phyloP scores from a whole-genome alignment of 495 filamentous ascomycete species.

The Penicillium canescens region DNA sequence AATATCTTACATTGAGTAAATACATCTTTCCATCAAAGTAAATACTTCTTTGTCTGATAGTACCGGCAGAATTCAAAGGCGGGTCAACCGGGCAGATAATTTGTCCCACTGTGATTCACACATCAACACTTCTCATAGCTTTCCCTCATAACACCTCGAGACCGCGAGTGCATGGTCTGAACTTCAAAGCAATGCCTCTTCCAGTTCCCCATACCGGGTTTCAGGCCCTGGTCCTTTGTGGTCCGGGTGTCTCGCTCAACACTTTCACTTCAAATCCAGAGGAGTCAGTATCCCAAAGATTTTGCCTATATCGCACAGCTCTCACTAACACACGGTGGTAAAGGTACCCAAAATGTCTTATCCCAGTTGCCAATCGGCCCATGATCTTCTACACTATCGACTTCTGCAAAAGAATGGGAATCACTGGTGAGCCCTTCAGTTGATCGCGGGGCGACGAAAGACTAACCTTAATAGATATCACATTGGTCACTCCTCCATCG shows the following conservation, averaged over 20 bases:
- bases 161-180: not conserved
- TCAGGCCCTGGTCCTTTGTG: slow-evolving; percentile 84
- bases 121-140: too few species aligned
- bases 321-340: too few species aligned
- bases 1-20: too few species aligned
- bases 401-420: slow-evolving; percentile 83
- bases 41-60: too few species aligned
- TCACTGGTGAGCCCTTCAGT: slow-evolving; percentile 59
- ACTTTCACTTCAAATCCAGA: slow-evolving; percentile 90
- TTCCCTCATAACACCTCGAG: too few species aligned
- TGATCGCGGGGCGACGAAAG: not conserved
- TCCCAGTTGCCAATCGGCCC: slow-evolving; percentile 90
- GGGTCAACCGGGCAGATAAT: too few species aligned
- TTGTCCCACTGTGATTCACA: too few species aligned
- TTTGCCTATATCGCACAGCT: slow-evolving; percentile 31
- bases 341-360: slow-evolving; percentile 64
- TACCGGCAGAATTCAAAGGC: too few species aligned
- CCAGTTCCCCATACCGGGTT: slow-evolving; percentile 68
- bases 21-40: too few species aligned
- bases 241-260: slow-evolving; percentile 83
- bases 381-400: slow-evolving; percentile 96
- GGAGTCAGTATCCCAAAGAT: slow-evolving; percentile 70
- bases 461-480: slow-evolving; percentile 61
- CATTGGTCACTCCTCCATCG: slow-evolving; percentile 77
- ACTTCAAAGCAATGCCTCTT: slow-evolving; percentile 10